Percentiles rank a stretch among this genome's conserved stretches.
Evolutionary conservation across 495 filamentous ascomycete species (phyloP).

Genomic region (Penicillium macrosclerotiorum): DNA sequence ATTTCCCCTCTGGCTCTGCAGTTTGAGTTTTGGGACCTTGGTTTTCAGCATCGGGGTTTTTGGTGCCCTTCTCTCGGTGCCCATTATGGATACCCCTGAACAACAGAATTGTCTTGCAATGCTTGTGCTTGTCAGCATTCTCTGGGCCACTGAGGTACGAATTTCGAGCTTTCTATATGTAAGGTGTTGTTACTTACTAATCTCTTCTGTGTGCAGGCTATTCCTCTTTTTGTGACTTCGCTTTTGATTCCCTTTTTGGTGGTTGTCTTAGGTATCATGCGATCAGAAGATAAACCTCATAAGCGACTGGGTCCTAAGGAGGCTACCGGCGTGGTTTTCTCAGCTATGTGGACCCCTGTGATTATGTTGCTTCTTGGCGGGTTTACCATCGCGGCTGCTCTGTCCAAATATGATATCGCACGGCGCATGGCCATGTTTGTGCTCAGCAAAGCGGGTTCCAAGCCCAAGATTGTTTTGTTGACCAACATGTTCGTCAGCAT

Average conservation of each 20-base stretch:
- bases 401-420: slow-evolving; percentile 97
- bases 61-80: slow-evolving; percentile 63
- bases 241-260: slow-evolving; percentile 91
- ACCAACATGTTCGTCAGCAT: slow-evolving; percentile 99
- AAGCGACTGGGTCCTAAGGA: slow-evolving; percentile 67
- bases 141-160: slow-evolving; percentile 94
- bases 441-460: slow-evolving; percentile 93
- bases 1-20: slow-evolving; percentile 80
- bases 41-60: slow-evolving; percentile 70
- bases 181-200: slow-evolving; percentile 18
- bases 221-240: slow-evolving; percentile 95
- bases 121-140: slow-evolving; percentile 85
- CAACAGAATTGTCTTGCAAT: slow-evolving; percentile 96
- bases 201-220: slow-evolving; percentile 60
- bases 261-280: slow-evolving; percentile 80
- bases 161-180: slow-evolving; percentile 5
- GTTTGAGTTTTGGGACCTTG: slow-evolving; percentile 75
- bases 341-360: slow-evolving; percentile 98
- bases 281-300: slow-evolving; percentile 68
- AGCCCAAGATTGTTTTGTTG: slow-evolving; percentile 79
- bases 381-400: slow-evolving; percentile 90
- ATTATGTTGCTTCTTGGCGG: slow-evolving; percentile 98
- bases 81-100: slow-evolving; percentile 78
- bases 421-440: slow-evolving; percentile 96
- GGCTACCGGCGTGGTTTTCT: slow-evolving; percentile 78